Base-by-base conservation (phyloP, 2,329 filamentous ascomycete genomes). In the Diplodia intermedia region DNA sequence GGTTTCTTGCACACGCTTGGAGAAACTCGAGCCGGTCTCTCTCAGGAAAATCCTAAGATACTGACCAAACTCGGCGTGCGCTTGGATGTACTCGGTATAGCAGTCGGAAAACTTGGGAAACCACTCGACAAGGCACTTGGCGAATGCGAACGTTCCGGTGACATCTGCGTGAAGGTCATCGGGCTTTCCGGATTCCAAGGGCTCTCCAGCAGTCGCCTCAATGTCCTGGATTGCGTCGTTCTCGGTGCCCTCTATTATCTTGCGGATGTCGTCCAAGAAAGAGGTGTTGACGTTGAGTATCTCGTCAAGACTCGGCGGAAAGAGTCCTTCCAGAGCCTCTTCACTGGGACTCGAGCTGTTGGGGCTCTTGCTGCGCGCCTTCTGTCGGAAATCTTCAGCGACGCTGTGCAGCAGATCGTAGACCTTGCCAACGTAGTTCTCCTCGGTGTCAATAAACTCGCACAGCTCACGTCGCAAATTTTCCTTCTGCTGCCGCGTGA, bases 371-470 rank as follows among this genome's bases (percentile, higher is more conserved):
- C 81, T 82, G 72, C 85, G 88, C 4, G 90, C 90, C 70, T 89
- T 90, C 62, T 89, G 82, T 38, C 91, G 89, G 73, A 96, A 94
- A 70, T 96, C 91, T 66, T 88, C 87, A 31, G 93, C 93, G 36
- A 97, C 88, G 69, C 90, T 88, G 70, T 91, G 88, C 52, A 97
- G 91, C 69, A 99, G 81, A 72, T 95, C 91, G 70, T 91, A 88
- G 68, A 99, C 81, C 78, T 98, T 97, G 73, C 87, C 86, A 52
- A 99, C 93, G 79, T 98, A 99, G 78, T 92, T 90, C 76, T 95
- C 93, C 78, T 99, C 95, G 0, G 95, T 99, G 74, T 97, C 92
- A 40, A 97, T 88, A 69, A 98, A 82, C 78, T 99, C 95, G 69
- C 88, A 89, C 85, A 99, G 89, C 78, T 97, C 94, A 79, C 94